Percentiles rank a stretch among this genome's conserved stretches.
These are phyloP conservation scores for Globisporangium carolinianum DNA, from an alignment of 352 stramenopile genomes.

Conservation along the genomic window DNA sequence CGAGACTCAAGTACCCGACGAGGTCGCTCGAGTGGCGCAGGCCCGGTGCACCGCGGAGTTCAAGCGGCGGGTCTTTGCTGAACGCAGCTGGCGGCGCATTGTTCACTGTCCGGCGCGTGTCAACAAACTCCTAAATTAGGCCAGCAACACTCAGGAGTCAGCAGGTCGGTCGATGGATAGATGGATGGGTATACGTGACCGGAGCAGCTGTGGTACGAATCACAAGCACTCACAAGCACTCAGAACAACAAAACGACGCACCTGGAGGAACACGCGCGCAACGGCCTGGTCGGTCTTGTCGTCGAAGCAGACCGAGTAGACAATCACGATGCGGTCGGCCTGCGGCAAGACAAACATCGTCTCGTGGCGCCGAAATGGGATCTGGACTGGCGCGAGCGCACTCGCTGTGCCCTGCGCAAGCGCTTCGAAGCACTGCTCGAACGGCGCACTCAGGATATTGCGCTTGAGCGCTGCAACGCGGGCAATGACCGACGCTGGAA, in stretches of 20 bases:
- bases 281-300: slow-evolving; percentile 91
- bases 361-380: slow-evolving; percentile 84
- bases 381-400: slow-evolving; percentile 58
- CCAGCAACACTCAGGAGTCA: neutral
- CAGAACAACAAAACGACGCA: neutral
- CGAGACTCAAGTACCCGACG: slow-evolving; percentile 86
- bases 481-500: slow-evolving; percentile 58
- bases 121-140: slow-evolving; percentile 81
- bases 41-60: slow-evolving; percentile 67
- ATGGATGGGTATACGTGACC: no score
- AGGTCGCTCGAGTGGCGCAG: slow-evolving; percentile 58
- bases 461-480: slow-evolving; percentile 76
- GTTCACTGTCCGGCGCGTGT: slow-evolving; percentile 89
- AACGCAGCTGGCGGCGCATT: slow-evolving; percentile 91
- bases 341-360: slow-evolving; percentile 84
- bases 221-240: no score
- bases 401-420: slow-evolving; percentile 52
- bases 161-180: no score
- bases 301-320: slow-evolving; percentile 91
- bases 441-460: slow-evolving; percentile 71
- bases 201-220: no score
- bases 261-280: slow-evolving; percentile 87
- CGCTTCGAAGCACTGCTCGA: slow-evolving; percentile 81
- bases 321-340: slow-evolving; percentile 86
- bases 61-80: slow-evolving; percentile 85